A percentile compares a stretch with the other conserved stretches of the same genome.
phyloP scores from a whole-genome alignment of 2,329 filamentous ascomycete genomes.

The Purpureocillium lavendulum region DNA sequence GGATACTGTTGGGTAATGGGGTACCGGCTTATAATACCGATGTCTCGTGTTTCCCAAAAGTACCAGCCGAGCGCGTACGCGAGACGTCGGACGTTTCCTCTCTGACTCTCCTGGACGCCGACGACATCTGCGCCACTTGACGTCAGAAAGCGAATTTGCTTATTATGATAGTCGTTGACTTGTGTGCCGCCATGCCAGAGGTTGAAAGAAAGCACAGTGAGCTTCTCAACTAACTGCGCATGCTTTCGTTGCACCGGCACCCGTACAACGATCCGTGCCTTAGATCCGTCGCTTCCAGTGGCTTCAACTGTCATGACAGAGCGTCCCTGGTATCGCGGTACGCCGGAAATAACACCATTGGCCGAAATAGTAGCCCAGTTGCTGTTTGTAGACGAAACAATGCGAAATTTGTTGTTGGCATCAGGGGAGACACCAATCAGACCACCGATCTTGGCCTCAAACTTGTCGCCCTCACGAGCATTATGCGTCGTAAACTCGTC shows the following conservation, averaged over 20 bases:
- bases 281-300: too few relatives aligned
- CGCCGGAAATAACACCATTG: too few relatives aligned
- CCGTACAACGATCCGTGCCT: slow-evolving; percentile 7
- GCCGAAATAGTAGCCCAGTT: too few relatives aligned
- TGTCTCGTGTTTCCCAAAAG: slow-evolving; percentile 21
- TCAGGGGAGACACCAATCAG: slow-evolving; percentile 16
- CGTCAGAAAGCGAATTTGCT: slow-evolving; percentile 27
- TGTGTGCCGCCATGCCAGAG: slow-evolving; percentile 27
- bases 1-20: slow-evolving; percentile 20
- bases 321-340: too few relatives aligned
- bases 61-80: slow-evolving; percentile 29
- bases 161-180: slow-evolving; percentile 27
- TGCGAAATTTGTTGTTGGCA: neutral
- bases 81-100: slow-evolving; percentile 19
- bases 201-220: slow-evolving; percentile 26
- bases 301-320: too few relatives aligned
- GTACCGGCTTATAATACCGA: slow-evolving; percentile 26
- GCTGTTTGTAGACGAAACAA: too few relatives aligned
- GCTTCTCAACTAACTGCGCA: slow-evolving; percentile 16
- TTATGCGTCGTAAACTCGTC: slow-evolving; percentile 19
- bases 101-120: slow-evolving; percentile 26
- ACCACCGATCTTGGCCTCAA: slow-evolving; percentile 18
- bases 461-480: slow-evolving; percentile 20
- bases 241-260: slow-evolving; percentile 19
- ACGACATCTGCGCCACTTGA: slow-evolving; percentile 23